Evolutionary conservation across 106 monocot species (phyloP).

Genomic region (Platanthera guangdongensis): DNA sequence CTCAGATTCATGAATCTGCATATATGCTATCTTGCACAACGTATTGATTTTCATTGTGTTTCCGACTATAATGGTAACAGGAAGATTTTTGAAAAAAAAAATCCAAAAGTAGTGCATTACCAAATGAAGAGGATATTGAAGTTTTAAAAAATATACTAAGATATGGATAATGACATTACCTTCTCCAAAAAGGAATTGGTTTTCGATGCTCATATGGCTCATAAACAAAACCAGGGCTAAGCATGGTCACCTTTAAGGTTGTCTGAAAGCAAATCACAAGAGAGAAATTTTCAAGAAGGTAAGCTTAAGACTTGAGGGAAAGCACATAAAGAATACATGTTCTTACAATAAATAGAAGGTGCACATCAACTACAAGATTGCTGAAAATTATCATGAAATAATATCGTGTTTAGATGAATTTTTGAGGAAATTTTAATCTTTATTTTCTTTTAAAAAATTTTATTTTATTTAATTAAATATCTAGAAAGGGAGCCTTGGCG

Average conservation of each 20-base stretch:
- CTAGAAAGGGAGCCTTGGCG: no score
- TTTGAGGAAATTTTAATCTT: no score
- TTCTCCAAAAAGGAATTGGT: constrained; percentile 49
- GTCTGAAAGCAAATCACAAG: constrained; percentile 23
- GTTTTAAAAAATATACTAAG: neutral
- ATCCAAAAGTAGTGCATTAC: neutral
- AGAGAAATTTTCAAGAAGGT: neutral
- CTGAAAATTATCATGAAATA: neutral
- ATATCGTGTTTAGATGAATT: neutral
- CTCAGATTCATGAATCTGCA: neutral
- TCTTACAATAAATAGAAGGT: neutral
- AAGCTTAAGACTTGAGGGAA: neutral
- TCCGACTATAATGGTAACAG: neutral
- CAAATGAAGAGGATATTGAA: neutral
- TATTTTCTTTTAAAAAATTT: no score
- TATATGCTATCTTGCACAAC: neutral
- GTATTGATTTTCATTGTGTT: neutral
- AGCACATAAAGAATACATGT: neutral
- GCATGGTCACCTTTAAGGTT: constrained; percentile 37
- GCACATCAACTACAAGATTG: neutral
- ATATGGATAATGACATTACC: constrained; percentile 14
- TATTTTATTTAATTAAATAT: no score
- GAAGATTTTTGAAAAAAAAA: neutral
- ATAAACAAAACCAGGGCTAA: constrained; percentile 59
- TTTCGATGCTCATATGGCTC: constrained; percentile 55